phyloP scores from a whole-genome alignment of 805 yeast species.

The Ascoidea tarda region DNA sequence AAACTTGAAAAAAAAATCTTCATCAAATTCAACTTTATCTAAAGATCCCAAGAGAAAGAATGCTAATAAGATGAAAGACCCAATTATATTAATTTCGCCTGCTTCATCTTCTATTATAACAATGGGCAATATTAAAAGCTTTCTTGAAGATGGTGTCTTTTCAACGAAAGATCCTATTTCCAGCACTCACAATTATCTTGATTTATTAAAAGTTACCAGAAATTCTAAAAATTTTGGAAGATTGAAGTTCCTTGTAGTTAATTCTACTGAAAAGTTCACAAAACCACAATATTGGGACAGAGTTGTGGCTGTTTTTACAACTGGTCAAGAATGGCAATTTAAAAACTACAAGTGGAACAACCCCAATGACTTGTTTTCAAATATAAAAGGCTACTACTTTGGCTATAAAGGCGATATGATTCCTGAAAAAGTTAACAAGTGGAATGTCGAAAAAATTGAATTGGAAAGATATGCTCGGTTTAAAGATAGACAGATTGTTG shows the following conservation, averaged over 20 bases:
- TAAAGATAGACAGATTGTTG: slow-evolving; percentile 78
- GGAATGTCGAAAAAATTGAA: slow-evolving; percentile 77
- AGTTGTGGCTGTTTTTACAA: slow-evolving; percentile 88
- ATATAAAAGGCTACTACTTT: slow-evolving; percentile 70
- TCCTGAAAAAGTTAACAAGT: slow-evolving; percentile 61
- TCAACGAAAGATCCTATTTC: slow-evolving; percentile 31
- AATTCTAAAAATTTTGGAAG: slow-evolving; percentile 43
- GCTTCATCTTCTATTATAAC: slow-evolving; percentile 63
- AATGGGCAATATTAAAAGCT: slow-evolving; percentile 49
- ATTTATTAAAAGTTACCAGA: slow-evolving; percentile 38
- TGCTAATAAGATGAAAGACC: slow-evolving; percentile 26
- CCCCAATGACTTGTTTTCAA: slow-evolving; percentile 71
- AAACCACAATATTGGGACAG: slow-evolving; percentile 98
- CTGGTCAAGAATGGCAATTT: slow-evolving; percentile 98
- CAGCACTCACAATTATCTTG: slow-evolving; percentile 18
- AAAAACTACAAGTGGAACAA: slow-evolving; percentile 70
- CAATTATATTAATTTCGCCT: slow-evolving; percentile 66
- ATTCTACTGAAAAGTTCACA: slow-evolving; percentile 72
- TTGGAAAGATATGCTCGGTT: slow-evolving; percentile 77
- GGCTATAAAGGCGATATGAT: slow-evolving; percentile 66
- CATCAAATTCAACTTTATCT: not conserved
- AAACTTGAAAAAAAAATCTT: slow-evolving; percentile 25
- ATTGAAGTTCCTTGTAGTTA: slow-evolving; percentile 66
- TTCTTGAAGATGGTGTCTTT: slow-evolving; percentile 60
- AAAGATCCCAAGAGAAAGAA: slow-evolving; percentile 9